Evolutionary conservation across 176 grass and related monocot genomes (phyloP).

Genomic region (Chrysopogon serrulatus): DNA sequence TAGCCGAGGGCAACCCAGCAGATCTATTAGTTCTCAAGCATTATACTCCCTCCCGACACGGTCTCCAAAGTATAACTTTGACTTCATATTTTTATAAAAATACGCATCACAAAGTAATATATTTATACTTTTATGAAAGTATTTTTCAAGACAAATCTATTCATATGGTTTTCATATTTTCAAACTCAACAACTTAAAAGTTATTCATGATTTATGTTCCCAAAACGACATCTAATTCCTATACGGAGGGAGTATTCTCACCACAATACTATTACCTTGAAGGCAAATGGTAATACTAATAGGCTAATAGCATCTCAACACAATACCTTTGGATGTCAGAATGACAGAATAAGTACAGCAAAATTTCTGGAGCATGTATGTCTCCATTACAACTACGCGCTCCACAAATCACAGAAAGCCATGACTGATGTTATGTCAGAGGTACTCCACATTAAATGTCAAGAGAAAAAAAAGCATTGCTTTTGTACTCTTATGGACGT

Average conservation of each 20-base stretch:
- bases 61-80: no score
- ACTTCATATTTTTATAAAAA: no score
- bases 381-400: background rate
- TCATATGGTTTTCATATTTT: no score
- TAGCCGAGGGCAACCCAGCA: background rate
- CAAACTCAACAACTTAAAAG: no score
- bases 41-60: no score
- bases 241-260: no score
- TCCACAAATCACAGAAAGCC: background rate
- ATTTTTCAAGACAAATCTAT: no score
- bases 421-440: background rate
- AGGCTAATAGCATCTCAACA: background rate
- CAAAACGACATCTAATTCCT: no score
- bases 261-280: background rate
- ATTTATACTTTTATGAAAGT: no score
- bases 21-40: background rate
- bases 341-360: no score
- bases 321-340: background rate
- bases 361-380: background rate
- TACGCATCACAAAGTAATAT: no score
- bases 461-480: background rate
- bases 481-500: background rate
- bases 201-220: no score
- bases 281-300: background rate
- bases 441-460: background rate